A percentile compares a stretch with the other conserved stretches of the same genome.
Evolutionary conservation across 768 basidiomycete genomes (phyloP).

Genomic region (Lentinula sp.): DNA sequence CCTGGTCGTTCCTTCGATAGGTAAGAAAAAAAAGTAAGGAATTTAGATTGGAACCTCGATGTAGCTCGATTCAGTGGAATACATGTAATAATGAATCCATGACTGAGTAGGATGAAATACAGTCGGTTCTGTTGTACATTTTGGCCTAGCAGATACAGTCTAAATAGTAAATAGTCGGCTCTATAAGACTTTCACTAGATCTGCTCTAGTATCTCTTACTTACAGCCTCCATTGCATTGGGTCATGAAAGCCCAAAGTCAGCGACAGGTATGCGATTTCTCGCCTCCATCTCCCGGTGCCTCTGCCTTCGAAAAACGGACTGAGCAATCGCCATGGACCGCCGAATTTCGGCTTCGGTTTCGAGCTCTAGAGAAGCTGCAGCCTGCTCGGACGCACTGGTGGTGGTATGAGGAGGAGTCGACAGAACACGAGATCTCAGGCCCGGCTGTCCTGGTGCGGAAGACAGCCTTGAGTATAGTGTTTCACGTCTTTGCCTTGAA

Average conservation of each 20-base stretch:
- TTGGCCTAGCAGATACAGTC: no score
- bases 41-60: no score
- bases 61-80: no score
- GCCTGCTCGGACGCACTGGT: background rate
- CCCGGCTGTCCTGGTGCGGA: background rate
- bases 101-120: no score
- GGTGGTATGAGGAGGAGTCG: background rate
- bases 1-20: background rate
- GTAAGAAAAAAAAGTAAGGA: background rate
- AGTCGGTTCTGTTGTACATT: no score
- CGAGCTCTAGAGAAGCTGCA: background rate
- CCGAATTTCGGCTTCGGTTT: background rate
- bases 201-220: no score
- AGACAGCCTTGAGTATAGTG: background rate
- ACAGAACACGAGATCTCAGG: background rate
- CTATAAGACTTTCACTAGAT: no score
- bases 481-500: background rate
- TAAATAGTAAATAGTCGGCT: no score
- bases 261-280: background rate
- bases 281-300: background rate
- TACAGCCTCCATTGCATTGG: background rate
- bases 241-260: background rate
- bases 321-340: background rate
- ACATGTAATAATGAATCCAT: no score
- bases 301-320: background rate